These are phyloP conservation scores for Panicum hallii DNA, from an alignment of 202 grass and related monocot genomes.

Conservation along the genomic window DNA sequence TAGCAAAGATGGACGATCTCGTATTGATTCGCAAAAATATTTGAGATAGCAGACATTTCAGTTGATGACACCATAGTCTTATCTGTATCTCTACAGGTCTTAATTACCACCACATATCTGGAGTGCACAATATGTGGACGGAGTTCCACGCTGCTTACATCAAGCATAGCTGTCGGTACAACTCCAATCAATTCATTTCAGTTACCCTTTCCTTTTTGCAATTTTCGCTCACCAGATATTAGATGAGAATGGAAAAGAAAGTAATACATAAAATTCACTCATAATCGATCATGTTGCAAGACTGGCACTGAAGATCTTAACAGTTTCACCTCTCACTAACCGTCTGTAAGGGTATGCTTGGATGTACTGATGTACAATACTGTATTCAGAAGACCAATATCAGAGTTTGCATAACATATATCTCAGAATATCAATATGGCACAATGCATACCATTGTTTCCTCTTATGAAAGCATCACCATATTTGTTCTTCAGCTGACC, in stretches of 20 bases:
- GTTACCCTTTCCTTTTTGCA: not conserved
- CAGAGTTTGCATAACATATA: not conserved
- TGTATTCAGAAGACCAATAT: slow-evolving; percentile 38
- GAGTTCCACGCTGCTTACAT: not conserved
- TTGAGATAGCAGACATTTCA: not conserved
- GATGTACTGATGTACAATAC: slow-evolving; percentile 67
- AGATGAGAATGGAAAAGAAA: not conserved
- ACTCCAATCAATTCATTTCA: not conserved
- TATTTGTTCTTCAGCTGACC: slow-evolving; percentile 87
- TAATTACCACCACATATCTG: slow-evolving; percentile 1
- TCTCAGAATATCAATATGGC: not conserved
- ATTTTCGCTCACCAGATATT: not conserved
- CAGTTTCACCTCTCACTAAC: slow-evolving; percentile 15
- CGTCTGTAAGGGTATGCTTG: slow-evolving; percentile 51
- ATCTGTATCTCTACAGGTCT: slow-evolving; percentile 12
- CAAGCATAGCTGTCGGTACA: not conserved
- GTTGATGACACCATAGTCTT: not conserved
- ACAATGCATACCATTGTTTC: slow-evolving; percentile 65
- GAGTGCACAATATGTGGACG: not conserved
- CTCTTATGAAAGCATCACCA: slow-evolving; percentile 87
- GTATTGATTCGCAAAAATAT: not conserved
- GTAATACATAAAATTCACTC: not conserved
- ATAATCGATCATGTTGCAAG: slow-evolving; percentile 9
- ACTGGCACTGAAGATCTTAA: not conserved
- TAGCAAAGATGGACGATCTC: not conserved